These are phyloP conservation scores for Striga asiatica DNA, from an alignment of 257 asterid species.

Conservation along the genomic window DNA sequence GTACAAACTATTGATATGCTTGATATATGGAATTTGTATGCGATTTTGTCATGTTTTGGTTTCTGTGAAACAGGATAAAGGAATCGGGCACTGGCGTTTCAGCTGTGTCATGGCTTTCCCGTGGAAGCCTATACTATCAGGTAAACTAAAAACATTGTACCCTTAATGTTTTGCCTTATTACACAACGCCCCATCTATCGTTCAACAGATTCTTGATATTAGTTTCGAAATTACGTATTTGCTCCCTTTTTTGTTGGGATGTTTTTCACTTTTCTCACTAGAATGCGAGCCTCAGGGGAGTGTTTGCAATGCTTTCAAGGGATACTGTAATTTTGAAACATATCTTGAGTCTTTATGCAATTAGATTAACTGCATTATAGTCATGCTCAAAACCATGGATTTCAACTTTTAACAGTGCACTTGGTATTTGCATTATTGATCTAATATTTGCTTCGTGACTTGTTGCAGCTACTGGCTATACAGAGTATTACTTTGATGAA, in stretches of 20 bases:
- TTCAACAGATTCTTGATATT: not conserved
- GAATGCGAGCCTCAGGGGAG: not conserved
- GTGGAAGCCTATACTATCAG: slow-evolving; percentile 97
- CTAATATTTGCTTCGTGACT: not conserved
- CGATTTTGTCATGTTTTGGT: not conserved
- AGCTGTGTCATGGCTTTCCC: slow-evolving; percentile 82
- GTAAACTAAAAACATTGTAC: no score
- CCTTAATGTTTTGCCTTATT: no score
- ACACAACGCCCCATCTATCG: not conserved
- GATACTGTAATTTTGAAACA: not conserved
- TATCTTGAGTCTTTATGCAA: not conserved
- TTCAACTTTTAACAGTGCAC: not conserved
- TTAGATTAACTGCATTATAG: no score
- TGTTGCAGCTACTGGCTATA: slow-evolving; percentile 88
- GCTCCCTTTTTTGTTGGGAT: no score
- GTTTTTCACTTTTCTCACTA: no score
- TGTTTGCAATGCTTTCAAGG: not conserved
- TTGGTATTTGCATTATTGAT: no score
- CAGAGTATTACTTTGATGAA: slow-evolving; percentile 71
- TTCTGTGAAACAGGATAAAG: slow-evolving; percentile 50
- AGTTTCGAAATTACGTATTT: no score
- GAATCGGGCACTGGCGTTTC: slow-evolving; percentile 94
- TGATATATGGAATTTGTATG: not conserved
- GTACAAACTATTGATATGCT: not conserved
- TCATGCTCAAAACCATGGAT: no score